Evolutionary conservation across 176 grass and related monocot genomes (phyloP).

Genomic region (Phoenix roebelenii): DNA sequence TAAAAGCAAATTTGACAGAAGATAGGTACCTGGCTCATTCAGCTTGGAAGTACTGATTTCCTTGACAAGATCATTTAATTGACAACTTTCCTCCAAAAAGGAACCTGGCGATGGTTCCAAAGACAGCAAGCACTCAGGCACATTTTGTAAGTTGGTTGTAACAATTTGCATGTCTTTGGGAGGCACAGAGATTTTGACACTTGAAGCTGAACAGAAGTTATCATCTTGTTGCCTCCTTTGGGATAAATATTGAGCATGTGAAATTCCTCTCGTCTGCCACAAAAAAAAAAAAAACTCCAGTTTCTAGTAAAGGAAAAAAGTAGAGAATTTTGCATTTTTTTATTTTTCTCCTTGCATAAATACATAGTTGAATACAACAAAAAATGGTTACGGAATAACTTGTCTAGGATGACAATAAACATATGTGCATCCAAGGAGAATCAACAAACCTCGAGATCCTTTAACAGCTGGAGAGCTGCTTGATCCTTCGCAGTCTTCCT

Average conservation of each 20-base stretch:
- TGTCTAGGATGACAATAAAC: not conserved
- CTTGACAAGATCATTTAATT: constrained; percentile 17
- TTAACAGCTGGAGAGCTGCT: constrained; percentile 2
- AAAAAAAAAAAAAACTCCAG: not conserved
- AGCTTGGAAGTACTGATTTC: not conserved
- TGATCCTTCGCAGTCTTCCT: not conserved
- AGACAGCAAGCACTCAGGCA: constrained; percentile 19
- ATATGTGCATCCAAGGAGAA: not conserved
- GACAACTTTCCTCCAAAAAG: constrained; percentile 16
- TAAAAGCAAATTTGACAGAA: too few species aligned
- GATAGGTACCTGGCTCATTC: constrained; percentile 20
- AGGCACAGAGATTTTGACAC: constrained; percentile 28
- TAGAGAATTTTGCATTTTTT: not conserved
- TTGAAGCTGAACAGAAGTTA: constrained; percentile 19
- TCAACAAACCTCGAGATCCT: not conserved
- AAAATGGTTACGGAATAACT: too few species aligned
- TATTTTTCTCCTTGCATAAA: too few species aligned
- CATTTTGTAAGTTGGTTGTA: not conserved
- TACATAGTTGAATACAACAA: too few species aligned
- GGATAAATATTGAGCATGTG: constrained; percentile 22
- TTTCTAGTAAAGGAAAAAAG: not conserved
- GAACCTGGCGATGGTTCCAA: constrained; percentile 18
- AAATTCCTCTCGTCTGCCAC: constrained; percentile 38
- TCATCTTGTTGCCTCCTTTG: constrained; percentile 22
- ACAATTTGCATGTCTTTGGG: not conserved